Percentiles rank a stretch among this genome's conserved stretches.
These are phyloP conservation scores for Penicillium frequentans DNA, from an alignment of 2,329 filamentous ascomycete species.

Conservation along the genomic window DNA sequence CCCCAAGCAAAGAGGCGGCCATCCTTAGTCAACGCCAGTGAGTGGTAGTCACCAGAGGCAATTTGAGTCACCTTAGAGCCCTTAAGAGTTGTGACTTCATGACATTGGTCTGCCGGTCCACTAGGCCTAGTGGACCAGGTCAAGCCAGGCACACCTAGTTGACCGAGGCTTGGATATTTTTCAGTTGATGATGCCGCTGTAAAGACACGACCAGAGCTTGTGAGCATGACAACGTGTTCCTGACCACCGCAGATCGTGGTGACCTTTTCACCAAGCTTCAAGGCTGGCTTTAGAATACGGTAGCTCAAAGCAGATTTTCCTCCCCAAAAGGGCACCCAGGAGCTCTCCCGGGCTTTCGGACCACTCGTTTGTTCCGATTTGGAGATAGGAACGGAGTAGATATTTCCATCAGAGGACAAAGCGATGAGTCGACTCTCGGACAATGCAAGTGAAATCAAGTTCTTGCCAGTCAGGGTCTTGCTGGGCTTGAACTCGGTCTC, in stretches of 20 bases:
- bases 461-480: constrained; percentile 75
- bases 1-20: constrained; percentile 85
- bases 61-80: constrained; percentile 72
- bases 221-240: constrained; percentile 84
- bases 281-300: constrained; percentile 67
- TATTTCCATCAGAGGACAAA: constrained; percentile 69
- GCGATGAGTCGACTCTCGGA: constrained; percentile 83
- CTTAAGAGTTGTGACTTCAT: constrained; percentile 72
- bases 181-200: constrained; percentile 79
- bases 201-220: constrained; percentile 81
- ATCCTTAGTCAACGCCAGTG: constrained; percentile 70
- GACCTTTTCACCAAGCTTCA: constrained; percentile 71
- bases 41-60: constrained; percentile 84
- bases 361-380: constrained; percentile 68
- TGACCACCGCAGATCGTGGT: constrained; percentile 73
- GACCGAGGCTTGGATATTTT: constrained; percentile 76
- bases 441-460: constrained; percentile 72
- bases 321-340: constrained; percentile 76
- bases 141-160: constrained; percentile 82
- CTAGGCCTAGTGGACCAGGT: constrained; percentile 74
- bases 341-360: constrained; percentile 62
- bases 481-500: constrained; percentile 63
- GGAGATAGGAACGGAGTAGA: constrained; percentile 83
- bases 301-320: constrained; percentile 64
- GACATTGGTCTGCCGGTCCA: constrained; percentile 77